Percentiles rank a stretch among this genome's conserved stretches.
Evolutionary conservation across 2,329 filamentous ascomycete species (phyloP).

Genomic region (Pseudopithomyces maydicus): DNA sequence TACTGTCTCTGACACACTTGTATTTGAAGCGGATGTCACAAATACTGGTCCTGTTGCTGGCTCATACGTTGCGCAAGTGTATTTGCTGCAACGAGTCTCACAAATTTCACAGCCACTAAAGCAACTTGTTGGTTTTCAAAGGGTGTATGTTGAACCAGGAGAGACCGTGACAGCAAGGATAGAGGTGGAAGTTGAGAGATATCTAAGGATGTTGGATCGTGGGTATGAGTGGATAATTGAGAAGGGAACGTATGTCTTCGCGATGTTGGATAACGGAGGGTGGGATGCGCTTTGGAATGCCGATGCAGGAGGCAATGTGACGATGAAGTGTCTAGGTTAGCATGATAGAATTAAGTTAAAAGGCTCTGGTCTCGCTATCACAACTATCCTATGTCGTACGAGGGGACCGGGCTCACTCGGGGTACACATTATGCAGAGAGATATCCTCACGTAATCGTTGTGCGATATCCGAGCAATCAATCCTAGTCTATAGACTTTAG

Average conservation of each 20-base stretch:
- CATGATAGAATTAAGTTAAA: background rate
- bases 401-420: too few relatives aligned
- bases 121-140: slow-evolving; percentile 51
- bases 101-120: slow-evolving; percentile 50
- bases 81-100: slow-evolving; percentile 48
- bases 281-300: slow-evolving; percentile 28
- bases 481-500: too few relatives aligned
- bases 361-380: too few relatives aligned
- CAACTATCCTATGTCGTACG: too few relatives aligned
- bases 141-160: slow-evolving; percentile 46
- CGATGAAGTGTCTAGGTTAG: slow-evolving; percentile 38
- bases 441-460: too few relatives aligned
- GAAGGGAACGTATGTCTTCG: slow-evolving; percentile 50
- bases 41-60: slow-evolving; percentile 44
- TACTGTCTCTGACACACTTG: slow-evolving; percentile 33
- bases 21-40: slow-evolving; percentile 41
- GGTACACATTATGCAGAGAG: too few relatives aligned
- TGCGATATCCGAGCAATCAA: too few relatives aligned
- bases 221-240: slow-evolving; percentile 52
- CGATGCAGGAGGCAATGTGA: slow-evolving; percentile 45
- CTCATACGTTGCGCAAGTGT: slow-evolving; percentile 50
- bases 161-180: slow-evolving; percentile 38
- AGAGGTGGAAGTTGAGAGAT: slow-evolving; percentile 49
- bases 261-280: slow-evolving; percentile 49
- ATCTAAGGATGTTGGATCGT: slow-evolving; percentile 50